Evolutionary conservation across 768 basidiomycete species (phyloP).

Genomic region (Russula brevipes): DNA sequence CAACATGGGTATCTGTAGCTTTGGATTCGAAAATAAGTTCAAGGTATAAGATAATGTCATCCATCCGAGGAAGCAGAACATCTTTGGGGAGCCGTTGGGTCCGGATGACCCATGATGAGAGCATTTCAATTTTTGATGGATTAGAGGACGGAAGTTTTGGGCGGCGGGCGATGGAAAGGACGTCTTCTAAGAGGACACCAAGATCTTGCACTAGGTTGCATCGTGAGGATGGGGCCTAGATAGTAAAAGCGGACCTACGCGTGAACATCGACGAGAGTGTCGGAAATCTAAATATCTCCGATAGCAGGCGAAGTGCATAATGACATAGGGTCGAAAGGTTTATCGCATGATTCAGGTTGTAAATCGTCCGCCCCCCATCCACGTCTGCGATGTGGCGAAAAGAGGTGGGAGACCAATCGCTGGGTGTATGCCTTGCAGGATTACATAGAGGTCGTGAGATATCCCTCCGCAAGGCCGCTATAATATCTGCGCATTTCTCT

Average conservation of each 20-base stretch:
- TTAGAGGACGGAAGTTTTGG: background rate
- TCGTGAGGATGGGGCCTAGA: background rate
- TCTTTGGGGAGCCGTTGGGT: conserved; percentile 15
- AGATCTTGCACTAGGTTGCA: conserved; percentile 7
- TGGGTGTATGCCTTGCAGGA: background rate
- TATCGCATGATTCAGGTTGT: background rate
- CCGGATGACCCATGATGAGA: conserved; percentile 16
- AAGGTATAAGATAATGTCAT: conserved; percentile 5
- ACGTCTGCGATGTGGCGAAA: background rate
- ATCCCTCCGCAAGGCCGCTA: conserved; percentile 14
- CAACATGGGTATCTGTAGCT: background rate
- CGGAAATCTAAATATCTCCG: conserved; percentile 19
- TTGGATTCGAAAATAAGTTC: conserved; percentile 8
- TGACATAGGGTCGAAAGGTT: conserved; percentile 12
- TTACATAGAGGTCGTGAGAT: background rate
- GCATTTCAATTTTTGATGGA: conserved; percentile 5
- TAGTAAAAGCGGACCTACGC: background rate
- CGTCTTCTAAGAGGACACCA: conserved; percentile 13
- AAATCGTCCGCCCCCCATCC: background rate
- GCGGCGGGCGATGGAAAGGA: background rate
- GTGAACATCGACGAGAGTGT: conserved; percentile 9
- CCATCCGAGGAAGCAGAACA: conserved; percentile 12
- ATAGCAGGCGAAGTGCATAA: conserved; percentile 16
- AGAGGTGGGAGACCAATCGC: background rate
- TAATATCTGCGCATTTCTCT: conserved; percentile 1